Percentiles rank a stretch among this genome's conserved stretches.
phyloP scores from a whole-genome alignment of 1,284 basidiomycete genomes.

The Crepidotus sp. region DNA sequence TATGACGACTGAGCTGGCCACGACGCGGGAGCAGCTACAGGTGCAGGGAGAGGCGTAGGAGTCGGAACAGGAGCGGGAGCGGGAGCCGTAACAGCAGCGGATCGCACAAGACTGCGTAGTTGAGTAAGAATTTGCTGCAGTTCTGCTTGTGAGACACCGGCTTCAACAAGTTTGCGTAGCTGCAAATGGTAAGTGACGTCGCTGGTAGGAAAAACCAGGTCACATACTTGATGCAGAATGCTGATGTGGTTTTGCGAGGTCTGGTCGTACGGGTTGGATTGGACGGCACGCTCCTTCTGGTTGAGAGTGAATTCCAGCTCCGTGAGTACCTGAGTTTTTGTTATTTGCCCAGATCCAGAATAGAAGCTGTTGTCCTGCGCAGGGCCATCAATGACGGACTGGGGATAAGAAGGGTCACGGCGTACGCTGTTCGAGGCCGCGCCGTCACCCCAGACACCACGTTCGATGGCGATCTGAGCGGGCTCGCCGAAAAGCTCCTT shows the following conservation, averaged over 20 bases:
- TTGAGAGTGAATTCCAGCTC: slow-evolving; percentile 72
- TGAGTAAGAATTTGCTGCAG: slow-evolving; percentile 73
- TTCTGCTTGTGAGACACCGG: slow-evolving; percentile 70
- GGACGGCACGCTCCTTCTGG: slow-evolving; percentile 63
- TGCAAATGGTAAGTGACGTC: slow-evolving; percentile 25
- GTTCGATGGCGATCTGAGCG: slow-evolving; percentile 67
- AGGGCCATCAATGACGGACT: not conserved
- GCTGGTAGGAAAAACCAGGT: slow-evolving; percentile 10
- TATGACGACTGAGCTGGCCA: slow-evolving; percentile 20
- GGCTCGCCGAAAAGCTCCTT: slow-evolving; percentile 75
- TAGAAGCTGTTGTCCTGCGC: slow-evolving; percentile 23
- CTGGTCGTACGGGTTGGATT: slow-evolving; percentile 59
- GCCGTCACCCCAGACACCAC: slow-evolving; percentile 64
- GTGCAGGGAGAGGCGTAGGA: slow-evolving; percentile 9
- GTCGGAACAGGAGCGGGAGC: slow-evolving; percentile 21
- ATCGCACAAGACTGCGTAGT: slow-evolving; percentile 57
- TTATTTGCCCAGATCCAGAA: slow-evolving; percentile 38
- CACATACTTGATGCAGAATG: slow-evolving; percentile 65
- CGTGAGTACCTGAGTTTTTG: slow-evolving; percentile 67
- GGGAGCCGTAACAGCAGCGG: slow-evolving; percentile 25
- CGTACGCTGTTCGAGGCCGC: slow-evolving; percentile 29
- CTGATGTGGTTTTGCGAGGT: slow-evolving; percentile 55
- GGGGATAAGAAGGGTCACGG: slow-evolving; percentile 11
- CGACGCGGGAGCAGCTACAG: slow-evolving; percentile 1
- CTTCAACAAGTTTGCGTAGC: slow-evolving; percentile 71